Base-by-base conservation (phyloP, 805 yeast species). In the Spencermartinsiella europaea region DNA sequence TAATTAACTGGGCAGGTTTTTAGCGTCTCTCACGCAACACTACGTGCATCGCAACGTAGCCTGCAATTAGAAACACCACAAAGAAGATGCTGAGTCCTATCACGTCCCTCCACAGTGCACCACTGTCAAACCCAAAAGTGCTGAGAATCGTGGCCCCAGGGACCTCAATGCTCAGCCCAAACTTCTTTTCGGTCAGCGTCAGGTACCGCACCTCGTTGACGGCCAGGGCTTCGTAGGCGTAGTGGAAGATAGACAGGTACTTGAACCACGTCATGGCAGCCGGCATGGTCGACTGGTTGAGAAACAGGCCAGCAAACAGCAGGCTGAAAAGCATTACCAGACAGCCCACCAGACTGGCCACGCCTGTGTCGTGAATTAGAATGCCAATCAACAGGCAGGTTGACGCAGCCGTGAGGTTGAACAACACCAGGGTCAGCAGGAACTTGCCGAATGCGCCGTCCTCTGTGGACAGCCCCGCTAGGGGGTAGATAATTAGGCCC, bases 101-200 rank as follows among this genome's bases (percentile, higher is more conserved):
- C 22, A 83, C 73, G 63, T 93, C 98, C 31, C 71, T 70, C 65
- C 77, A 66, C 45, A 85, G 76, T 1, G 90, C 93, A 20, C 81
- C 79, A 12, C 87, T 91, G 54, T 86, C 77, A 64, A 93, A 93
- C 0, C 99, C 99, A 70, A 93, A 93, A 0, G 98, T 88, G 55
- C 95, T 85, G 56, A 93, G 73, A 46, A 93, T 93, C 1, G 95
- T 95, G 1, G 99, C 98, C 8, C 99, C 99, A 0, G 99, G 99
- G 14, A 93, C 95, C 65, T 89, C 96, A 57, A 93, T 91, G 38
- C 90, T 85, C 37, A 93, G 74, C 0, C 99, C 99, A 60, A 83
- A 91, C 66, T 93, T 93, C 62, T 80, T 82, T 62, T 93, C 99
- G 52, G 79, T 80, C 57, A 93, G 72, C 12, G 87, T 81, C 61